Evolutionary conservation across 2,329 filamentous ascomycete genomes (phyloP), one percentile per base, ranked within the genome.

Genomic region (Aspergillus pseudoviridinutans): DNA sequence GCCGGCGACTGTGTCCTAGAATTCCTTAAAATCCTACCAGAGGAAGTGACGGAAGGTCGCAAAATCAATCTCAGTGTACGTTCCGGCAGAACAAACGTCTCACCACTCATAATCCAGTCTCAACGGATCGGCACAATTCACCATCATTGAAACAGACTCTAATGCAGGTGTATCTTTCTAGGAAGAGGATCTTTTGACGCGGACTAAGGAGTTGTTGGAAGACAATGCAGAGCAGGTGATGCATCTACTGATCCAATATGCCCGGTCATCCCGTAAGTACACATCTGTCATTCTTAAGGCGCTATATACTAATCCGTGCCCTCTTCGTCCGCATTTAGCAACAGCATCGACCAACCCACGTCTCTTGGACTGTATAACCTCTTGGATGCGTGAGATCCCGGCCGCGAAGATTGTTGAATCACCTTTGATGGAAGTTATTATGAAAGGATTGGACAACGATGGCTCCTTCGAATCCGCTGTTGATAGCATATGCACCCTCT

Each of bases 61-160:
- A 99, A 97, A 82, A 97, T 99, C 84, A 96, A 92, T 83, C 84
- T 99, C 79, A 92, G 91, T 86, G 92, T 96, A 94, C 81, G 91
- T 93, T 84, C 87, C 88, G 22, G 80, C 81, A 57, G 46, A 57
- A 50, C 52, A 58, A 60, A 22, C 54, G 58, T 47, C 56, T 60
- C 58, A 63, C 71, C 73, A 74, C 62, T 49, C 80, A 80, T 75
- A 77, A 66, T 68, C 68, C 72, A 67, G 29, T 70, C 66, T 64
- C 71, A 69, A 66, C 69, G 68, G 71, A 71, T 65, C 64, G 64
- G 69, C 58, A 28, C 29, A 44, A 28, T 51, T 25, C 42, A 42
- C 57, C 52, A 51, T 57, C 44, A 53, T 51, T 55, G 44, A 25
- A 53, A 68, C 68, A 72, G 61, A 77, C 67, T 82, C 80, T 82